Evolutionary conservation across 225 moss, liverwort and hornwort genomes (phyloP).

Genomic region (Sphagnum contortum): DNA sequence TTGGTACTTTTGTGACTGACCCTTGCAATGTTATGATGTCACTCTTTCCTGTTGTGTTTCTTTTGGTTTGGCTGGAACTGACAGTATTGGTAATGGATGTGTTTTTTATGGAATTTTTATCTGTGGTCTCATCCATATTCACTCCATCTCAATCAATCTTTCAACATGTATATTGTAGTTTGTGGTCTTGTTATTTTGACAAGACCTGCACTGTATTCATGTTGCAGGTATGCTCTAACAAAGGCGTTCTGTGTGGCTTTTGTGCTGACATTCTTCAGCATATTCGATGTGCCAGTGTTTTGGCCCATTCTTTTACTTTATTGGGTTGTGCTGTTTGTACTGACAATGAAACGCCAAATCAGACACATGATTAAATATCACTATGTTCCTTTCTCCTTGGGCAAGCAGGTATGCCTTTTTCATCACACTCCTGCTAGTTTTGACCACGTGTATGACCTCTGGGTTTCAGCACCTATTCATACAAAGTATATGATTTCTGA

Average conservation of each 20-base stretch:
- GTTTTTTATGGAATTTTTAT: background rate
- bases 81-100: background rate
- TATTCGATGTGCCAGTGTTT: conserved; percentile 98
- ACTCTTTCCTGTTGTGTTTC: too few relatives aligned
- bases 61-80: too few relatives aligned
- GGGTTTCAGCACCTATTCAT: too few relatives aligned
- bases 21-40: too few relatives aligned
- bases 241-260: conserved; percentile 97
- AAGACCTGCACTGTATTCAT: background rate
- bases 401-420: conserved; percentile 69
- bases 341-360: conserved; percentile 99
- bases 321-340: conserved; percentile 95
- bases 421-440: background rate
- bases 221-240: conserved; percentile 86
- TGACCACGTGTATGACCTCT: too few relatives aligned
- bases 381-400: conserved; percentile 95
- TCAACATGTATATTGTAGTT: conserved; percentile 3
- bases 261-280: conserved; percentile 89
- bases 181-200: background rate
- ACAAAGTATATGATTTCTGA: too few relatives aligned
- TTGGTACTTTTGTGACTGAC: too few relatives aligned
- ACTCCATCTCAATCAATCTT: background rate
- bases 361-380: conserved; percentile 99
- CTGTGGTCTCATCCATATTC: background rate
- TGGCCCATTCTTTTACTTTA: conserved; percentile 97